Evolutionary conservation across 2,329 filamentous ascomycete genomes (phyloP).

Genomic region (Exserohilum turcica): DNA sequence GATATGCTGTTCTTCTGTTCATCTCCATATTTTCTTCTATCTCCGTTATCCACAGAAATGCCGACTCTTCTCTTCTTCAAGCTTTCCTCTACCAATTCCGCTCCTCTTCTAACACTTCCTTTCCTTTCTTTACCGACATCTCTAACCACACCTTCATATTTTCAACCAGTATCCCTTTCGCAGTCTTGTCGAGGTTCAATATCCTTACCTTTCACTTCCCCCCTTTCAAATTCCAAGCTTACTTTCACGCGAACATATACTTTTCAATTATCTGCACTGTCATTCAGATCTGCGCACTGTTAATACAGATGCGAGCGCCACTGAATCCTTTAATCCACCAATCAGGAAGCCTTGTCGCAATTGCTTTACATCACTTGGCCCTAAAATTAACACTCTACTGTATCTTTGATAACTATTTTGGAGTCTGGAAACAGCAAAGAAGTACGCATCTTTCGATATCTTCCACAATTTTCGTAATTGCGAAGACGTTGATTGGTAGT

Average conservation of each 20-base stretch:
- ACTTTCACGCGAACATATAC: neutral
- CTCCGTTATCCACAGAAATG: too few species aligned
- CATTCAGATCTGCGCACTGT: neutral
- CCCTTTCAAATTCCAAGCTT: neutral
- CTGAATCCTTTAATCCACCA: constrained; percentile 10
- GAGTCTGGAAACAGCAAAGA: neutral
- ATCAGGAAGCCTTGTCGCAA: neutral
- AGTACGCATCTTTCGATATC: neutral
- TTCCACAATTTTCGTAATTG: neutral
- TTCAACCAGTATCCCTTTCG: neutral
- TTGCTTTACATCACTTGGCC: neutral
- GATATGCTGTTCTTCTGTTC: neutral
- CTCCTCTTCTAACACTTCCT: neutral
- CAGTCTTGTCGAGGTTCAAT: neutral
- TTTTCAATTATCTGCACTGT: neutral
- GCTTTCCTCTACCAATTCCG: too few species aligned
- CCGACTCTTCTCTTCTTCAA: neutral
- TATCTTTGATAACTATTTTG: neutral
- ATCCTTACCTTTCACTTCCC: neutral
- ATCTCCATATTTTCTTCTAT: too few species aligned
- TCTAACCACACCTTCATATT: neutral
- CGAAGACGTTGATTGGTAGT: neutral
- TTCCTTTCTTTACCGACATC: neutral
- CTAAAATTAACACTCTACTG: neutral
- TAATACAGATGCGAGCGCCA: neutral